Evolutionary conservation across 352 stramenopile species (phyloP).

Genomic region (Phytopythium cucurbitacearum): DNA sequence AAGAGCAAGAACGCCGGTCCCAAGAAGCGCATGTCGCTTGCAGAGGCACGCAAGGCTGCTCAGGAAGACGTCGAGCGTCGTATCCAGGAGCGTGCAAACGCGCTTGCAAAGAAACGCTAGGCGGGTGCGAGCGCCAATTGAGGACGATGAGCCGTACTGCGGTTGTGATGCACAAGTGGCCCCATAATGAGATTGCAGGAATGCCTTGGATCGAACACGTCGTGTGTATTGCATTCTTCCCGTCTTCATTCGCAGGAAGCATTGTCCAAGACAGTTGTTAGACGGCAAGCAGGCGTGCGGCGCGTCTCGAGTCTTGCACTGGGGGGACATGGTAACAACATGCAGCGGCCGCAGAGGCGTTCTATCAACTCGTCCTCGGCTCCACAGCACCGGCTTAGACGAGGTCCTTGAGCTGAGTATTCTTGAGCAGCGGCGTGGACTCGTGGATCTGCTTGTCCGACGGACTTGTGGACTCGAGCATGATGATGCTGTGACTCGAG

Average conservation of each 20-base stretch:
- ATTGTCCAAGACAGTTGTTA: too few relatives aligned
- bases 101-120: slow-evolving; percentile 15
- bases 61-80: slow-evolving; percentile 69
- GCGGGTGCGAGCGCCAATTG: background rate
- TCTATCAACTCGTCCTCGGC: background rate
- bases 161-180: too few relatives aligned
- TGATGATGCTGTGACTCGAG: slow-evolving; percentile 9
- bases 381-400: background rate
- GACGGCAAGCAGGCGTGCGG: too few relatives aligned
- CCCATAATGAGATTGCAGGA: slow-evolving; percentile 1
- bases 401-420: slow-evolving; percentile 5
- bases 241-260: too few relatives aligned
- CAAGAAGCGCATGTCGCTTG: slow-evolving; percentile 50
- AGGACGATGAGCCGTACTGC: background rate
- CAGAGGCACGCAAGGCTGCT: slow-evolving; percentile 58
- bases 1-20: slow-evolving; percentile 16
- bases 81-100: slow-evolving; percentile 56
- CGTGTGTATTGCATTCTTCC: too few relatives aligned
- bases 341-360: background rate
- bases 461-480: slow-evolving; percentile 7
- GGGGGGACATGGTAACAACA: background rate
- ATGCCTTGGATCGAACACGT: too few relatives aligned
- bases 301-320: too few relatives aligned
- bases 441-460: slow-evolving; percentile 7
- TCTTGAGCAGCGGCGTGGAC: slow-evolving; percentile 6